phyloP scores from a whole-genome alignment of 2,329 filamentous ascomycete genomes.

The Clarireedia hainanense region DNA sequence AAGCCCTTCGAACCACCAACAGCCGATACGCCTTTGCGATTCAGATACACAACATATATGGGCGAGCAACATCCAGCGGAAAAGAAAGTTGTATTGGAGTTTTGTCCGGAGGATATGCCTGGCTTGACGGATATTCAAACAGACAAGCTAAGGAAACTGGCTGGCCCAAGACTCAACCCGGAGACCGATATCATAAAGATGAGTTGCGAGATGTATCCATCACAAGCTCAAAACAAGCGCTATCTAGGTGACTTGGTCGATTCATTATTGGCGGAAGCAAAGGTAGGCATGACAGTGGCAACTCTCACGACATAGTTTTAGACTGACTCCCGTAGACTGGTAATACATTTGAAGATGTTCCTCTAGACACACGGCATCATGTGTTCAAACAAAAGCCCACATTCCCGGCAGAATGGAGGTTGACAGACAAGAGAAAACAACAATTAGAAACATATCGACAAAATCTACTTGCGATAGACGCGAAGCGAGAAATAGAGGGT shows the following conservation, averaged over 20 bases:
- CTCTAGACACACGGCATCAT: constrained; percentile 82
- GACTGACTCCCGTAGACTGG: constrained; percentile 44
- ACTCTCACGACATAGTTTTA: neutral
- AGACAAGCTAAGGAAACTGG: constrained; percentile 79
- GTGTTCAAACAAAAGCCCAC: constrained; percentile 55
- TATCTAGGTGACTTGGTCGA: constrained; percentile 75
- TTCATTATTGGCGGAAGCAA: constrained; percentile 65
- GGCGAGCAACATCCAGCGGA: constrained; percentile 87
- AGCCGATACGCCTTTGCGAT: constrained; percentile 66
- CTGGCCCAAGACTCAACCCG: constrained; percentile 81
- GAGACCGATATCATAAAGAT: constrained; percentile 76
- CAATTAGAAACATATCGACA: constrained; percentile 57
- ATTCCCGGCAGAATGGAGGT: constrained; percentile 77
- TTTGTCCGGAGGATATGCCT: constrained; percentile 64
- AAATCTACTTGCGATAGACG: constrained; percentile 45
- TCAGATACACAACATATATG: constrained; percentile 95
- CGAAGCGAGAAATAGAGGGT: constrained; percentile 44
- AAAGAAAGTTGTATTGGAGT: constrained; percentile 91
- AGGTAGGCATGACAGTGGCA: constrained; percentile 37
- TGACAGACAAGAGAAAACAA: constrained; percentile 61
- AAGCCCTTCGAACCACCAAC: constrained; percentile 72
- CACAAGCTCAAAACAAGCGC: constrained; percentile 94
- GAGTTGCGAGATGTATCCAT: constrained; percentile 80
- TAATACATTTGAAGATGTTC: constrained; percentile 83
- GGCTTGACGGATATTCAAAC: constrained; percentile 59